phyloP scores from a whole-genome alignment of 1,284 basidiomycete genomes.

The Polyporus tsugae region DNA sequence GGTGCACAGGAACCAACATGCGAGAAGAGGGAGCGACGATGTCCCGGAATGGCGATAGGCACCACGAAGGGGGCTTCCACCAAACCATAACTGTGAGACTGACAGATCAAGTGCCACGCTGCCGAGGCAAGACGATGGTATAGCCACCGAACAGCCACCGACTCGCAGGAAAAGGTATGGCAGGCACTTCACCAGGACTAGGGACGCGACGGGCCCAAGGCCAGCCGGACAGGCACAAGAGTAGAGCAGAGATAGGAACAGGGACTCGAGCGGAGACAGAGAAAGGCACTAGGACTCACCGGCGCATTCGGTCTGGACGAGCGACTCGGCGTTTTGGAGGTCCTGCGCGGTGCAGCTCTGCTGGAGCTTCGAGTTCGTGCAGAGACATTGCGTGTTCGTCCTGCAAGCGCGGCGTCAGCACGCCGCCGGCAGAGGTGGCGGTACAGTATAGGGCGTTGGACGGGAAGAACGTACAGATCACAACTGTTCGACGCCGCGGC shows the following conservation, averaged over 20 bases:
- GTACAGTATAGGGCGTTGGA: neutral
- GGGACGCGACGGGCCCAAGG: no score
- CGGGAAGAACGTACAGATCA: neutral
- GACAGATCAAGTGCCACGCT: neutral
- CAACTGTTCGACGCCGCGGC: slow-evolving; percentile 1
- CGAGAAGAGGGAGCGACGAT: neutral
- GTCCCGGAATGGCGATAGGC: neutral
- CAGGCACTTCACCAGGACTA: neutral
- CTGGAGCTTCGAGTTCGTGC: slow-evolving; percentile 6
- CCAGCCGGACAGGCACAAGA: neutral
- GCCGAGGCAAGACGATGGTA: neutral
- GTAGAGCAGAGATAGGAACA: neutral
- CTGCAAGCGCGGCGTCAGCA: neutral
- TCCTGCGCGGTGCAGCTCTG: slow-evolving; percentile 11
- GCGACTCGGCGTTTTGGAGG: slow-evolving; percentile 9
- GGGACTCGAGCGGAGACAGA: no score
- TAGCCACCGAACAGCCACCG: slow-evolving; percentile 8
- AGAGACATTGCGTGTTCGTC: neutral
- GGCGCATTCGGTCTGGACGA: slow-evolving; percentile 9
- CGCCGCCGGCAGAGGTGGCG: no score
- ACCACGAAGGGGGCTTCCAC: neutral
- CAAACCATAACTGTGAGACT: neutral
- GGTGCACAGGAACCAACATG: neutral
- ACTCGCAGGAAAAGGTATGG: neutral
- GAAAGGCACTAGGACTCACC: neutral